A percentile compares a stretch with the other conserved stretches of the same genome.
Evolutionary conservation across 768 basidiomycete species (phyloP).

Genomic region (Daedalea quercina): DNA sequence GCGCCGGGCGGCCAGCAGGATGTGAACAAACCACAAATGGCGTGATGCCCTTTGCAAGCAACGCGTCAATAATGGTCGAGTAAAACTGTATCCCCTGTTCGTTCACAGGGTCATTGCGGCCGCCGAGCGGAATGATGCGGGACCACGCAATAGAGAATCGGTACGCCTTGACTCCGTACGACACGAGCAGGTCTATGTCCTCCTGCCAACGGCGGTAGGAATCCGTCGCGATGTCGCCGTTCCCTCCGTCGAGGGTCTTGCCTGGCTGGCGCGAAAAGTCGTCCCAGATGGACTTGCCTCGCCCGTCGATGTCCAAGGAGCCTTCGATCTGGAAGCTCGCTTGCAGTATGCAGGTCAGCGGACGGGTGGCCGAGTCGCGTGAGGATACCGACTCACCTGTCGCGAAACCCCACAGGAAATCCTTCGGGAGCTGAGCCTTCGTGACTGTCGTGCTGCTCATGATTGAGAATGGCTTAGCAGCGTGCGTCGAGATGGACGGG

Average conservation of each 20-base stretch:
- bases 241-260: conserved; percentile 60
- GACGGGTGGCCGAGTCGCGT: neutral
- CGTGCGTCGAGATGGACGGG: neutral
- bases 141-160: conserved; percentile 77
- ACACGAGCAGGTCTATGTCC: conserved; percentile 53
- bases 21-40: conserved; percentile 54
- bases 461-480: conserved; percentile 13
- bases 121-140: conserved; percentile 67
- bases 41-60: conserved; percentile 54
- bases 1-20: neutral
- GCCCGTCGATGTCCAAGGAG: conserved; percentile 49
- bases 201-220: conserved; percentile 65
- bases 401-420: conserved; percentile 68
- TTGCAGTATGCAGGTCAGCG: conserved; percentile 14
- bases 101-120: conserved; percentile 68
- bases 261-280: conserved; percentile 59
- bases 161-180: conserved; percentile 66
- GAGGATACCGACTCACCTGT: conserved; percentile 40
- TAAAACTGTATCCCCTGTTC: conserved; percentile 64
- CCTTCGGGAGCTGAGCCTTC: conserved; percentile 33
- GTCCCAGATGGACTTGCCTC: conserved; percentile 72
- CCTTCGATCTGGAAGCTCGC: conserved; percentile 77
- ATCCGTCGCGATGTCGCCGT: conserved; percentile 67
- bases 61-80: conserved; percentile 60
- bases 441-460: conserved; percentile 7